Base-by-base conservation (phyloP, 2,329 filamentous ascomycete genomes). In the Cadophora luteo-olivacea region DNA sequence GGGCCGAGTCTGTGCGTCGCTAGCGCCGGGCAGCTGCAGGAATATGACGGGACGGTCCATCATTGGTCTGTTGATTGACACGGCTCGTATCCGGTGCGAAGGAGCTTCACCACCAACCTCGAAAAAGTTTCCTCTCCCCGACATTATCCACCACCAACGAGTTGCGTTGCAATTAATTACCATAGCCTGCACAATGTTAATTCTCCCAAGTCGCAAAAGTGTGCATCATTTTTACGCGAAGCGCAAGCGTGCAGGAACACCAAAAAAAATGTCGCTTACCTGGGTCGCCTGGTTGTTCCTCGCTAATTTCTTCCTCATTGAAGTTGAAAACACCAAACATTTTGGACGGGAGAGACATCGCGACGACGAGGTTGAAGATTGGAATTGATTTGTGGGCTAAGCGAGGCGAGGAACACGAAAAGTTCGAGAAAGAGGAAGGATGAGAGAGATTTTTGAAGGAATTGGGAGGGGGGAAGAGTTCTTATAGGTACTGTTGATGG, bases 281-380 rank as follows among this genome's bases (percentile, higher is more conserved):
- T 51, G 32, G 38, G 22, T 63, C 58, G 48, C 49, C 7, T 14
- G 49, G 63, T 9, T 57, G 57, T 3, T 24, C 38, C 38, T 41
- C 29, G n/a, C 33, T 16, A 4, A 22, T 19, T 14, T 49, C 55
- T 25, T 45, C 62, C 55, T 66, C 67, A 52, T 38, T 62, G 62
- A 65, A 68, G 51, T 65, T 65, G 55, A 65, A 32, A 65, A 68
- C 67, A 65, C 48, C 67, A 62, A n/a, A 22, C 12, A 49, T 55
- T 55, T 38, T 3, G 62, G 48, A 51, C 32, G 41, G 61, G 67
- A 60, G 33, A 25, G 62, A 61, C 67, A 68, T 68, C 51, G 33
- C 52, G 61, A 16, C 25, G 9, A n/a, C 36, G 49, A 9, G 57
- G 41, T 62, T 54, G 54, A n/a, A 29, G 55, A 61, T 2, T 9